A percentile compares a stretch with the other conserved stretches of the same genome.
Evolutionary conservation across 140 eudicot genomes (phyloP).

Genomic region (Oenanthe javanica): DNA sequence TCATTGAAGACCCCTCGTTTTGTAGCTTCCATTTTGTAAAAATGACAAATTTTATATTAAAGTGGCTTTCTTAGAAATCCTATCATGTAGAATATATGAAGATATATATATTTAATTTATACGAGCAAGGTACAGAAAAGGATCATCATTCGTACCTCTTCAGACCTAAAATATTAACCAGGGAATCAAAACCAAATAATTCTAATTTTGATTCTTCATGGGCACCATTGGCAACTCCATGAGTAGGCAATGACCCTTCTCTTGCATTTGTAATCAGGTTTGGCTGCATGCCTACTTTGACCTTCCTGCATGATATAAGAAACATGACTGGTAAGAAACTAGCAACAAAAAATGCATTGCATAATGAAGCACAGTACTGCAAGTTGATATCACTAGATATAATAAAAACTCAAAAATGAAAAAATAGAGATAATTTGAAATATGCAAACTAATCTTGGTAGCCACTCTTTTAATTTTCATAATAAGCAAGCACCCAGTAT

Average conservation of each 20-base stretch:
- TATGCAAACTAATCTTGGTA: neutral
- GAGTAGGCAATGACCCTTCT: slow-evolving; percentile 48
- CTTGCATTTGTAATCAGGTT: slow-evolving; percentile 37
- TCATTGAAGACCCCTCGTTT: neutral
- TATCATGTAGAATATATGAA: neutral
- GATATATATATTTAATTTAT: neutral
- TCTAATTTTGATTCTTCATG: slow-evolving; percentile 84
- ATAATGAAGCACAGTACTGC: neutral
- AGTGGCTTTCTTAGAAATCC: neutral
- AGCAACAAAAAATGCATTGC: neutral
- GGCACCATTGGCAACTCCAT: slow-evolving; percentile 56
- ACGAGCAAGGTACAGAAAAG: slow-evolving; percentile 10
- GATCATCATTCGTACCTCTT: slow-evolving; percentile 50
- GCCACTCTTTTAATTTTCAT: neutral
- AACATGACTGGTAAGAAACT: neutral
- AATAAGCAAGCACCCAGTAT: neutral
- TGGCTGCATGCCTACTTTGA: slow-evolving; percentile 29
- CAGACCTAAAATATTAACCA: slow-evolving; percentile 93
- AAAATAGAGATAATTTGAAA: neutral
- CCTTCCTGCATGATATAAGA: slow-evolving; percentile 44
- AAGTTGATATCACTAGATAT: neutral
- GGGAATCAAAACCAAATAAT: slow-evolving; percentile 94
- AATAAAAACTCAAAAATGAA: neutral
- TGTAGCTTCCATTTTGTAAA: neutral
- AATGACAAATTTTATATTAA: neutral